These are phyloP conservation scores for Rhamnella rubrinervis DNA, from an alignment of 331 rosid genomes.

Conservation along the genomic window DNA sequence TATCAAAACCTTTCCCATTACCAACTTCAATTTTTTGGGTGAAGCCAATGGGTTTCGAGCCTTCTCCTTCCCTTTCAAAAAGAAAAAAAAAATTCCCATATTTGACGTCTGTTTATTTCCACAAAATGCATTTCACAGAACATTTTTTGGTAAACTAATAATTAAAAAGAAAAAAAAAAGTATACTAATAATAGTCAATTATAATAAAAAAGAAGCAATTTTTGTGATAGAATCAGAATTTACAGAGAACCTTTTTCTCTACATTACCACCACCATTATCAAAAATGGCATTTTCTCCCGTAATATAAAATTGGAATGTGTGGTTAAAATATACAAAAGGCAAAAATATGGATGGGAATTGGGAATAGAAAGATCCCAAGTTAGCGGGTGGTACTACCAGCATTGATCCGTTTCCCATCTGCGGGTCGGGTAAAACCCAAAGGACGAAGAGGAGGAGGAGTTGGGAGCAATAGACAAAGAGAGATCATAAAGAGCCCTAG, in stretches of 20 bases:
- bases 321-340: neutral
- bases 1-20: too few species aligned
- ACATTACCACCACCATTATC: neutral
- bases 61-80: too few species aligned
- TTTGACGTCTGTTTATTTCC: too few species aligned
- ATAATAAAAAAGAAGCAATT: neutral
- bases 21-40: too few species aligned
- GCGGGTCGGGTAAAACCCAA: constrained; percentile 50
- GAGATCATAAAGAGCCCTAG: constrained; percentile 66
- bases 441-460: neutral
- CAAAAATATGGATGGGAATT: neutral
- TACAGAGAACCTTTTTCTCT: constrained; percentile 1
- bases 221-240: neutral
- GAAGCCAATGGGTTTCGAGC: too few species aligned
- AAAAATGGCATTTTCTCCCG: neutral
- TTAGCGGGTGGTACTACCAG: constrained; percentile 49
- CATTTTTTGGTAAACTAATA: too few species aligned
- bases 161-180: too few species aligned
- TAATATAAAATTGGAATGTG: neutral
- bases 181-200: too few species aligned
- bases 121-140: too few species aligned
- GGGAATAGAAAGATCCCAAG: neutral
- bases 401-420: constrained; percentile 98
- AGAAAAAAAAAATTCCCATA: too few species aligned
- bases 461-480: constrained; percentile 10